Evolutionary conservation across 129 eudicot genomes (phyloP), one percentile per base, ranked within the genome.

Genomic region (Arctium lappa): DNA sequence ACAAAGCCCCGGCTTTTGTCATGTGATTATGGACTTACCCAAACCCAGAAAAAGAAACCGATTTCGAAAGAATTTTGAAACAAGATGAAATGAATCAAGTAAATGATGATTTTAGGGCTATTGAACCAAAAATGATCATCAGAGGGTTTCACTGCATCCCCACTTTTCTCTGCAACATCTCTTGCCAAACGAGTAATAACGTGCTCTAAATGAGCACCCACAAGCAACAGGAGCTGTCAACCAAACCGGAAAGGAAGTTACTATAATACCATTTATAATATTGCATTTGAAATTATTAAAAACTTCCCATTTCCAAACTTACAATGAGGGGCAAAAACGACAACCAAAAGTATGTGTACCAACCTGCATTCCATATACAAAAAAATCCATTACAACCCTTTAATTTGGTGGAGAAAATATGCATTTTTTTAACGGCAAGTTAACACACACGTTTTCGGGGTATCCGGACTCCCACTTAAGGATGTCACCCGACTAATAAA

Each of bases 301-400:
- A 53, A 27, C 27, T 44, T n/a, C 34, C 16, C 30, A 22, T 37
- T 8, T 77, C 5, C 68, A 73, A 42, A 89, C 99, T 93, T 77
- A 95, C 99, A 42, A 85, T 70, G 66, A 95, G 86, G 72, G 99
- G 99, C 71, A 95, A 81, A 89, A 93, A 95, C 10, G 99, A 89
- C 66, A 91, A 37, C 98, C 97, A 93, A 74, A 93, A 95, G 85
- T 93, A 95, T 79, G 95, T 39, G 84, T 95, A 93, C 97, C 96
- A 91, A 27, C 98, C 98, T 94, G 94, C 92, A 87, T 13, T 75
- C 34, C 60, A 34, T 75, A 68, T 36, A 82, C 53, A 33, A 56
- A 15, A 13, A 50, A 15, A 50, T 16, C 27, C 22, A 4, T 56
- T 56, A 4, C 7, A 56, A 15, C 1, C 27, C 27, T 56, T 56